These are phyloP conservation scores for Osmanthus fragrans DNA, from an alignment of 257 asterid genomes.

Conservation along the genomic window DNA sequence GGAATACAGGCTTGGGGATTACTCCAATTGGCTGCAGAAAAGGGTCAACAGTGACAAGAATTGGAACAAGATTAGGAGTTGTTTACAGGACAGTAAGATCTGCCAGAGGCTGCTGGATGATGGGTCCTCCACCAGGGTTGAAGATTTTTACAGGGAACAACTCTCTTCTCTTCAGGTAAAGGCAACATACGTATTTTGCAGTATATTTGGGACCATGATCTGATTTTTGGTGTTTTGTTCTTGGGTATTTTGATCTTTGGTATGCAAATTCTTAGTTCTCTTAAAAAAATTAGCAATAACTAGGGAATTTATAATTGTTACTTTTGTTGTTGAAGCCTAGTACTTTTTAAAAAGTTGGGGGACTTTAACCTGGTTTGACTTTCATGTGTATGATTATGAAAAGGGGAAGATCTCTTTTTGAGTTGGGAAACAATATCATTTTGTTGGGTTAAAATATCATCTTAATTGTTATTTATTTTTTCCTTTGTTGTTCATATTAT, in stretches of 20 bases:
- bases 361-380: constrained; percentile 26
- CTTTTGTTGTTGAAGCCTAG: background rate
- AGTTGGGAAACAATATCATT: background rate
- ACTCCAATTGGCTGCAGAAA: constrained; percentile 82
- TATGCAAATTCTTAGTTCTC: background rate
- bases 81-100: constrained; percentile 64
- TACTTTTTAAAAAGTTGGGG: constrained; percentile 26
- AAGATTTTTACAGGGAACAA: constrained; percentile 41
- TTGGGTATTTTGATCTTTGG: background rate
- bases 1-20: constrained; percentile 84
- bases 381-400: background rate
- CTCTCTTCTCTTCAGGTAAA: constrained; percentile 82
- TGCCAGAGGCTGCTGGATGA: constrained; percentile 56
- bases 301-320: background rate
- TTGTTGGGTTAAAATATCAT: background rate
- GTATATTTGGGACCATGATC: background rate
- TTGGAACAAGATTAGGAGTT: constrained; percentile 68
- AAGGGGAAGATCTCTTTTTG: background rate
- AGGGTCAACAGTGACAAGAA: constrained; percentile 49
- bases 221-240: background rate
- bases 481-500: background rate
- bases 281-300: background rate
- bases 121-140: constrained; percentile 32
- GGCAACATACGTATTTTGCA: background rate
- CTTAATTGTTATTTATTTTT: background rate